Percentiles rank a stretch among this genome's conserved stretches.
phyloP scores from a whole-genome alignment of 805 yeast genomes.

The Saturnispora serradocipensis region DNA sequence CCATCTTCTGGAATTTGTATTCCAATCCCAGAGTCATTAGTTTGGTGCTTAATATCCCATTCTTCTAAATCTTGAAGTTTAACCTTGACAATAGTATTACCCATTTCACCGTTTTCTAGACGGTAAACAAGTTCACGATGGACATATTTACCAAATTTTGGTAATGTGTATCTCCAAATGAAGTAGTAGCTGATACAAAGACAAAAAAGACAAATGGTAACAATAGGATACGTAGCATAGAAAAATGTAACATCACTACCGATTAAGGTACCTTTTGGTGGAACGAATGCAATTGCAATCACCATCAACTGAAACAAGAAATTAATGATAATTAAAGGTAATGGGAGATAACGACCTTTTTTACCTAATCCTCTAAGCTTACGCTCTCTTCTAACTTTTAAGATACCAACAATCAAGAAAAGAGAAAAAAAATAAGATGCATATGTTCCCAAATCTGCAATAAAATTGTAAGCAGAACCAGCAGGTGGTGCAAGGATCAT shows the following conservation, averaged over 20 bases:
- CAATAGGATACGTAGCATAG: conserved; percentile 33
- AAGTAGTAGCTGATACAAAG: conserved; percentile 29
- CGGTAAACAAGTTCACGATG: conserved; percentile 26
- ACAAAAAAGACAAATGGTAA: conserved; percentile 28
- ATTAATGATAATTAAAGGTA: conserved; percentile 27
- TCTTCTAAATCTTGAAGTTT: conserved; percentile 23
- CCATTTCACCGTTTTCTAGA: conserved; percentile 32
- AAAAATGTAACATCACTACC: conserved; percentile 36
- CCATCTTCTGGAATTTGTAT: background rate
- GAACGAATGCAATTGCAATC: conserved; percentile 35
- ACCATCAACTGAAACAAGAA: conserved; percentile 30
- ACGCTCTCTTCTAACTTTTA: conserved; percentile 33
- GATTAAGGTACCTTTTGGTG: conserved; percentile 32
- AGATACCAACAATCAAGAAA: conserved; percentile 51
- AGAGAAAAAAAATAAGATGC: conserved; percentile 72
- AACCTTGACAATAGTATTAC: conserved; percentile 33
- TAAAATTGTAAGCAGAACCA: conserved; percentile 80
- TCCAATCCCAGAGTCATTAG: conserved; percentile 9
- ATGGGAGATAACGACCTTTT: conserved; percentile 28
- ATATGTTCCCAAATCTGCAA: conserved; percentile 70
- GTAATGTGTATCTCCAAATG: conserved; percentile 31
- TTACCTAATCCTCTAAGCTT: conserved; percentile 28
- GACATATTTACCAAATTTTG: conserved; percentile 25
- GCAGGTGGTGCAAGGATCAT: conserved; percentile 77
- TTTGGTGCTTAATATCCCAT: conserved; percentile 25